Percentiles rank a stretch among this genome's conserved stretches.
phyloP scores from a whole-genome alignment of 2,329 filamentous ascomycete genomes.

The Claviceps lovelessii region DNA sequence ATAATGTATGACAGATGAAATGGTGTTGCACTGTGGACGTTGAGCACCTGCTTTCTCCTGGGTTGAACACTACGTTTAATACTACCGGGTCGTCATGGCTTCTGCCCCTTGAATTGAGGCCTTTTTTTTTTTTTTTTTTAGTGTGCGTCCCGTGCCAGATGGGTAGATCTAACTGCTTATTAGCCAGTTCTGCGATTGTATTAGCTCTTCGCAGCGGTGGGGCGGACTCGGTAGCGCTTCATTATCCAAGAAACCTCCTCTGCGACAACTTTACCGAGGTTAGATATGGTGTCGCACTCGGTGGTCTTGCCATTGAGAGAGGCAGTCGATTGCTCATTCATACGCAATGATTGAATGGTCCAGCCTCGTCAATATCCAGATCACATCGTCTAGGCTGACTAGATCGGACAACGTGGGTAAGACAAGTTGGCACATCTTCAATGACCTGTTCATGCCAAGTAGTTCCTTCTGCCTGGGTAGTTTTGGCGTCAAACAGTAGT shows the following conservation, averaged over 20 bases:
- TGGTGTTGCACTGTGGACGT: too few species aligned
- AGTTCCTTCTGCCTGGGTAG: not conserved
- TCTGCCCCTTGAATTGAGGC: not conserved
- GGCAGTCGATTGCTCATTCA: not conserved
- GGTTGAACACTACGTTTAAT: not conserved
- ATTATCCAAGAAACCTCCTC: too few species aligned
- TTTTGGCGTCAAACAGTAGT: not conserved
- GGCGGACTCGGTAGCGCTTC: not conserved
- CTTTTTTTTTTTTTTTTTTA: too few species aligned
- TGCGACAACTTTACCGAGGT: not conserved
- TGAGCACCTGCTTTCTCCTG: not conserved
- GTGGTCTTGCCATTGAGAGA: not conserved
- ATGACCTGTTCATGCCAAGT: not conserved
- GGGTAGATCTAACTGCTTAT: not conserved
- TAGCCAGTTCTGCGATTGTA: not conserved
- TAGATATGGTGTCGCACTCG: not conserved
- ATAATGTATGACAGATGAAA: not conserved
- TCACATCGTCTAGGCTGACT: not conserved
- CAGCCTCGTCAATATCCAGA: not conserved
- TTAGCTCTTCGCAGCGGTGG: not conserved
- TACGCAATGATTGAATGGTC: not conserved
- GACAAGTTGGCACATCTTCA: not conserved
- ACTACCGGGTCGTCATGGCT: not conserved
- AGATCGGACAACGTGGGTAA: not conserved
- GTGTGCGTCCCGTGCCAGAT: not conserved